Evolutionary conservation across 495 filamentous ascomycete species (phyloP), one percentile per base, ranked within the genome.

Genomic region (Cryomyces minteri): DNA sequence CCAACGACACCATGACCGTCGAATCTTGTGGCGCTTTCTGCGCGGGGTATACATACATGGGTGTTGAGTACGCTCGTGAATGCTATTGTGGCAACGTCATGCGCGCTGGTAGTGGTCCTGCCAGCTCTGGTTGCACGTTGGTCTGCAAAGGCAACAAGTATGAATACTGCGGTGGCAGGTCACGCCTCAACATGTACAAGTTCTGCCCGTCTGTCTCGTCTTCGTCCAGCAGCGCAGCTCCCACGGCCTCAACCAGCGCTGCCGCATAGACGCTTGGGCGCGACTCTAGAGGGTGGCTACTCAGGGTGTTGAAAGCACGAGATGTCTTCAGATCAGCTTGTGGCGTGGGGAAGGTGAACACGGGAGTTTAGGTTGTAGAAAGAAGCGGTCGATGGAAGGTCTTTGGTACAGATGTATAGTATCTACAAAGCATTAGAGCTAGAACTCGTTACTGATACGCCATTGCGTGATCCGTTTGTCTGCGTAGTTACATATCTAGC

Each of bases 31-130:
- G 54, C n/a, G 5, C 39, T 14, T 56, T 50, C 48, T 58, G 56
- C 42, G 32, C 39, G 6, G 44, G 49, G 31, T 56, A 52, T 40
- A 43, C 40, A 8, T 58, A 44, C 45, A 56, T 58, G 33, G 56
- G 56, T 18, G 53, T 56, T 41, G 58, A 62, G 30, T 47, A 57
- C 18, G 45, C 46, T 10, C 14, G 25, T 14, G 54, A 57, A 38
- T 57, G 54, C 44, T 57, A 57, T 43, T 57, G 54, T 45, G 47
- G 47, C 7, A 39, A n/a, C 3, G 39, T 9, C 2, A 11, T 55
- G 12, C 46, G 37, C 32, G n/a, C 45, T 7, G 37, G 9, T 41
- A 40, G 41, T 6, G 32, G 7, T 41, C 39, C 49, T 4, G 44
- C 43, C 4, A 9, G 48, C 6, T 31, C 18, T 8, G 34, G 45